Conservation (phyloP, 1,284 basidiomycete genomes). For the Jaminaea rosea region DNA sequence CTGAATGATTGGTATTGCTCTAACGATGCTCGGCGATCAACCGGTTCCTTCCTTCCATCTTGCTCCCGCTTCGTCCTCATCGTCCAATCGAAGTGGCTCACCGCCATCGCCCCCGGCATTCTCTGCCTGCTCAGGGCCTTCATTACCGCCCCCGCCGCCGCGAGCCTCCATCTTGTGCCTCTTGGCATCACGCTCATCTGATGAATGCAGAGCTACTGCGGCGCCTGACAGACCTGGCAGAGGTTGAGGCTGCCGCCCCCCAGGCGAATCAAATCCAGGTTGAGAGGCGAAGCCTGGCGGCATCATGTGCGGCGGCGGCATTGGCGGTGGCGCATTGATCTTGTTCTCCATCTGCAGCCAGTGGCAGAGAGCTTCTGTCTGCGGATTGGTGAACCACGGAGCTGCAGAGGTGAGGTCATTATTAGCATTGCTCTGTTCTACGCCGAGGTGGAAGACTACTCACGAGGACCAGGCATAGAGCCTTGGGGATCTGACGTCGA, state of each 20-base stretch:
- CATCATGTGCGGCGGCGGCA: neutral
- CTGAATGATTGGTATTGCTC: too few species aligned
- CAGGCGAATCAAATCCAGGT: conserved; percentile 1
- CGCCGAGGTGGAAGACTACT: conserved; percentile 9
- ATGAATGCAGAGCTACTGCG: neutral
- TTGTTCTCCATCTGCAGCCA: conserved; percentile 73
- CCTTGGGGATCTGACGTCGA: conserved; percentile 51
- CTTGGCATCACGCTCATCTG: neutral
- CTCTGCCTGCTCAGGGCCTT: neutral
- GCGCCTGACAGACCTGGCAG: neutral
- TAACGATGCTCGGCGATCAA: too few species aligned
- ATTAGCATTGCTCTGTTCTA: neutral
- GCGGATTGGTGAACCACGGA: conserved; percentile 75
- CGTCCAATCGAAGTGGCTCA: conserved; percentile 6
- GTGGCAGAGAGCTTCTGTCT: conserved; percentile 74
- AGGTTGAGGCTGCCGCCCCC: conserved; percentile 2
- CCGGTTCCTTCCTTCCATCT: conserved; percentile 28
- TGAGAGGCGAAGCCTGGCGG: neutral
- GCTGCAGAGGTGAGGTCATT: conserved; percentile 50
- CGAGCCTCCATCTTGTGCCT: neutral
- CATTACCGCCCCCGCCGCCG: too few species aligned
- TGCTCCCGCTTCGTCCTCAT: conserved; percentile 15
- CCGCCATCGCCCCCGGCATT: neutral
- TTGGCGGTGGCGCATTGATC: conserved; percentile 55
- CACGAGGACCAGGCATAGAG: conserved; percentile 21